A percentile compares a stretch with the other conserved stretches of the same genome.
These are phyloP conservation scores for Pseudogymnoascus sp. DNA, from an alignment of 2,329 filamentous ascomycete genomes.

Conservation along the genomic window DNA sequence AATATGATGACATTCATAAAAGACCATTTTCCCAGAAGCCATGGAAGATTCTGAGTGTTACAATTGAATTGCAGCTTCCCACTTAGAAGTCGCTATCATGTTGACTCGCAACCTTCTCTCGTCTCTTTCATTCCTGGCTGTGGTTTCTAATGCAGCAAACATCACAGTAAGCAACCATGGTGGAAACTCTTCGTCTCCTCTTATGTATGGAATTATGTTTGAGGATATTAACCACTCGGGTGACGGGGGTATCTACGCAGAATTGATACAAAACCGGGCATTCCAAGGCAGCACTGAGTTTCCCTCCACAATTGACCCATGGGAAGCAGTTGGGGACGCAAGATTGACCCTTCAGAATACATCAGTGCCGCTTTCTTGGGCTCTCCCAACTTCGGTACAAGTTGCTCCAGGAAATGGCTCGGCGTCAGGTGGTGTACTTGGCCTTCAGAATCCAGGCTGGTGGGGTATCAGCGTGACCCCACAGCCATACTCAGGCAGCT, in stretches of 20 bases:
- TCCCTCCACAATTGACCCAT: constrained; percentile 38
- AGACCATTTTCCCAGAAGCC: not conserved
- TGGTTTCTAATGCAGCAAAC: constrained; percentile 17
- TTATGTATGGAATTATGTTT: constrained; percentile 26
- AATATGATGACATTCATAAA: not conserved
- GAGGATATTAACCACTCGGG: constrained; percentile 27
- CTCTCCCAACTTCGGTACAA: constrained; percentile 21
- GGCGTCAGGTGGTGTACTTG: constrained; percentile 31
- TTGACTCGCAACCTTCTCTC: not conserved
- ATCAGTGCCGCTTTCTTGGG: constrained; percentile 19
- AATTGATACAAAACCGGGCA: constrained; percentile 61
- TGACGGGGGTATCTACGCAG: constrained; percentile 45
- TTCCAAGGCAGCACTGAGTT: constrained; percentile 46
- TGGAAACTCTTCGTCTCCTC: constrained; percentile 22
- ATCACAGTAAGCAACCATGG: constrained; percentile 21
- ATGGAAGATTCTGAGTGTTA: not conserved
- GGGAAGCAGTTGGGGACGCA: constrained; percentile 18
- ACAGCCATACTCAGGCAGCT: constrained; percentile 23
- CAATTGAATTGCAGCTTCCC: not conserved
- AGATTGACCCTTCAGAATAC: constrained; percentile 27
- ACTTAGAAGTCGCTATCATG: not conserved
- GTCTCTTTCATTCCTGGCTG: not conserved
- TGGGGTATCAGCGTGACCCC: constrained; percentile 41
- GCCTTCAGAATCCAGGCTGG: constrained; percentile 46
- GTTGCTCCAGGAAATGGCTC: constrained; percentile 25